A percentile compares a stretch with the other conserved stretches of the same genome.
Conservation (phyloP, 2,329 filamentous ascomycete genomes). For the Periglandula ipomoeae region DNA sequence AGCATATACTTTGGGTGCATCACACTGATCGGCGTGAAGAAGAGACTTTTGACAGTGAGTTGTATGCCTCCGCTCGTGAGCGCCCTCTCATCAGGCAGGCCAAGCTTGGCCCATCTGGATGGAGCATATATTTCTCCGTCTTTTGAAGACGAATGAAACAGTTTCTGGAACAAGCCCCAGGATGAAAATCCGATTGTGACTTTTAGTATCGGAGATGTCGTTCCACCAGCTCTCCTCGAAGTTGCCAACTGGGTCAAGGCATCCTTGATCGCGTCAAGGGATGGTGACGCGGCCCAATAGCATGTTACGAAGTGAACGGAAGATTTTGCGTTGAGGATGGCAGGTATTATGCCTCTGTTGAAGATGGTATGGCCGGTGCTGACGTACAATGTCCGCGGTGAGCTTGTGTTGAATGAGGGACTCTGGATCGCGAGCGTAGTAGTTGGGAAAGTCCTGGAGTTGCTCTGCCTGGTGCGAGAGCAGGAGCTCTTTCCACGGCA, state of each 20-base stretch:
- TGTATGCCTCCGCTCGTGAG: slow-evolving; percentile 53
- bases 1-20: slow-evolving; percentile 82
- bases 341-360: slow-evolving; percentile 46
- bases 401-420: slow-evolving; percentile 40
- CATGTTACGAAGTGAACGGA: slow-evolving; percentile 73
- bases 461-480: slow-evolving; percentile 24
- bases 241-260: slow-evolving; percentile 51
- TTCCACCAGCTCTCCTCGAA: slow-evolving; percentile 19
- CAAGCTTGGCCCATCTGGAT: slow-evolving; percentile 52
- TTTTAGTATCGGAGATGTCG: slow-evolving; percentile 31
- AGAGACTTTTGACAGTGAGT: slow-evolving; percentile 65
- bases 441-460: slow-evolving; percentile 37
- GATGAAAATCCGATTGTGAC: slow-evolving; percentile 73
- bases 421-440: slow-evolving; percentile 33
- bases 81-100: slow-evolving; percentile 46
- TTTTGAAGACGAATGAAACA: slow-evolving; percentile 58
- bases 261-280: slow-evolving; percentile 46
- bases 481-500: slow-evolving; percentile 27
- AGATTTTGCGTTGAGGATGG: slow-evolving; percentile 47
- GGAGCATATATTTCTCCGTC: slow-evolving; percentile 53
- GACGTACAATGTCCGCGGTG: slow-evolving; percentile 38
- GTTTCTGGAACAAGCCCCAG: slow-evolving; percentile 60
- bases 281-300: slow-evolving; percentile 66
- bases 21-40: slow-evolving; percentile 73
- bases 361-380: slow-evolving; percentile 52